Conservation (phyloP, 2,329 filamentous ascomycete species). For the Colletotrichum agaves region DNA sequence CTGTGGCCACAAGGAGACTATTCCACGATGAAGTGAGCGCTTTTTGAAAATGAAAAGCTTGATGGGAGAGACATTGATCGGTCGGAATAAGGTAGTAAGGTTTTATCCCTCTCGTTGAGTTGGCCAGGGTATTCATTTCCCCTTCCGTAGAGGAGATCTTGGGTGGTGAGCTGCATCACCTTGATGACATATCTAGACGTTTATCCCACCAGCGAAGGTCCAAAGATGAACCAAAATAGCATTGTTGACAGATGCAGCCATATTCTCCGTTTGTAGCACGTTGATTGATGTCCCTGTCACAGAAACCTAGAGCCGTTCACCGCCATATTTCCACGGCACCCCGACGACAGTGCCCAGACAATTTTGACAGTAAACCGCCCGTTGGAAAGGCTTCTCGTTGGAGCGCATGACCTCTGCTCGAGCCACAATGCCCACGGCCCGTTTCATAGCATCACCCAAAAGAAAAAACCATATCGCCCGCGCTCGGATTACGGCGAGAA, state of each 20-base stretch:
- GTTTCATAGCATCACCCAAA: neutral
- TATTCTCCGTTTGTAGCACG: neutral
- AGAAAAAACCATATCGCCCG: neutral
- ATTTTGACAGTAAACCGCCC: constrained; percentile 13
- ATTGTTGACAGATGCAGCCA: neutral
- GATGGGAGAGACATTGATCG: no score
- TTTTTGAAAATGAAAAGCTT: neutral
- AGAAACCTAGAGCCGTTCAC: neutral
- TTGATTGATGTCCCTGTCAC: neutral
- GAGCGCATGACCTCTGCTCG: neutral
- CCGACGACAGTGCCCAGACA: neutral
- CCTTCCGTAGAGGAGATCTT: no score
- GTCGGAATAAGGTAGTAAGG: no score
- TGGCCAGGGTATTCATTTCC: no score
- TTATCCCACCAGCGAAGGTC: neutral
- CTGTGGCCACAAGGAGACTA: no score
- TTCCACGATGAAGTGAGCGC: neutral
- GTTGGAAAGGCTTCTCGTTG: neutral
- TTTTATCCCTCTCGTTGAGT: no score
- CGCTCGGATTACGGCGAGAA: neutral
- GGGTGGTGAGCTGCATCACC: no score
- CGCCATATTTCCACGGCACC: neutral
- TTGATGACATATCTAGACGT: no score
- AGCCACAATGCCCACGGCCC: neutral
- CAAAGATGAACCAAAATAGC: neutral